A percentile compares a stretch with the other conserved stretches of the same genome.
Evolutionary conservation across 2,329 filamentous ascomycete genomes (phyloP).

Genomic region (Apiospora koreana): DNA sequence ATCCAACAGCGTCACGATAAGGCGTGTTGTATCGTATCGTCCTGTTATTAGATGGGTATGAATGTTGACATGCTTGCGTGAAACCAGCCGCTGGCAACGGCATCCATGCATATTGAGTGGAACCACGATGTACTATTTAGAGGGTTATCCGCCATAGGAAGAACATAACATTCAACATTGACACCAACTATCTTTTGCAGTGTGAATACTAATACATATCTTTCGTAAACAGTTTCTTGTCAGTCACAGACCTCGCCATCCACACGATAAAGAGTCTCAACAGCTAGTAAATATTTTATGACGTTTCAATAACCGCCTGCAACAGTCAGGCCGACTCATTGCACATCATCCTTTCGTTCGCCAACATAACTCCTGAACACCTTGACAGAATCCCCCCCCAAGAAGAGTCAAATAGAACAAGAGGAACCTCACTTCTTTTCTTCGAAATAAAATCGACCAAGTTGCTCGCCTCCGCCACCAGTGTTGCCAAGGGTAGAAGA

Average conservation of each 20-base stretch:
- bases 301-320: not conserved
- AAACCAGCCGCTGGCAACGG: no score
- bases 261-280: not conserved
- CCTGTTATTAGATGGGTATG: no score
- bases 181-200: not conserved
- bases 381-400: not conserved
- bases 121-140: not conserved
- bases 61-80: no score
- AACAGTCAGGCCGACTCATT: not conserved
- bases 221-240: not conserved
- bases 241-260: not conserved
- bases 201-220: not conserved
- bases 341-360: not conserved
- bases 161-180: not conserved
- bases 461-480: slow-evolving; percentile 42
- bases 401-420: not conserved
- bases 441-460: slow-evolving; percentile 65
- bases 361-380: not conserved
- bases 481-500: slow-evolving; percentile 42
- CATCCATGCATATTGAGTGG: no score
- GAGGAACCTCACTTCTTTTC: slow-evolving; percentile 36
- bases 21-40: no score
- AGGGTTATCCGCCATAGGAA: not conserved
- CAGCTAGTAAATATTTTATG: not conserved
- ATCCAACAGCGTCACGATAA: no score